Evolutionary conservation across 768 basidiomycete species (phyloP), one percentile per base, ranked within the genome.

Genomic region (Lactarius deliciosus): DNA sequence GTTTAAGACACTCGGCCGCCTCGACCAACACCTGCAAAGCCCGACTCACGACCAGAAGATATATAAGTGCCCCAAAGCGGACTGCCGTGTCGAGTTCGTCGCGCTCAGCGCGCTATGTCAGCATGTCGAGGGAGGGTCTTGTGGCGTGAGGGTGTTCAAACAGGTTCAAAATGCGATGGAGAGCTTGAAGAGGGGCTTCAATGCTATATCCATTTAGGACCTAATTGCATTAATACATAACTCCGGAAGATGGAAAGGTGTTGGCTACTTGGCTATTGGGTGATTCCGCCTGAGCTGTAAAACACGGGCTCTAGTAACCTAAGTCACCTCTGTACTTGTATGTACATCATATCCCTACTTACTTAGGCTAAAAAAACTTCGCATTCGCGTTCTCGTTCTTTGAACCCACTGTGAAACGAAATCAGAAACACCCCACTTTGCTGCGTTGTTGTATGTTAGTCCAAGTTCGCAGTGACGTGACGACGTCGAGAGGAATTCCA

Each of bases 1-100:
- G 13, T 86, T 81, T 70, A 34, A 70, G 59, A 71, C 76, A 0
- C 79, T 89, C 15, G 13, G 18, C 0, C 76, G 74, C 8, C 79
- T 91, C 60, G 88, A 90, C 71, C 78, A 81, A 68, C 89, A 91
- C 71, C 79, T 90, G 54, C 78, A 80, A 57, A 89, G 88, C 74
- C 86, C 88, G 11, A 20, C 32, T 18, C 66, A 67, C 50, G 50
- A 36, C 20, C 25, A 59, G 5, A 67, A 34, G 25, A 67, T 64
- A 30, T 55, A 60, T 32, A 36, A 43, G 36, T 67, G 62, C 53
- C 62, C 62, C 5, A 67, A 60, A 25, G 9, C 22, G 7, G 65
- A 66, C 47, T 63, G 57, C 30, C 3, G 41, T 3, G 15, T 8
- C n/a, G 40, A 63, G 57, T 67, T 67, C 50, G 50, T 45, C 11